Evolutionary conservation across 2,329 filamentous ascomycete species (phyloP).

Genomic region (Penicillium sp.): DNA sequence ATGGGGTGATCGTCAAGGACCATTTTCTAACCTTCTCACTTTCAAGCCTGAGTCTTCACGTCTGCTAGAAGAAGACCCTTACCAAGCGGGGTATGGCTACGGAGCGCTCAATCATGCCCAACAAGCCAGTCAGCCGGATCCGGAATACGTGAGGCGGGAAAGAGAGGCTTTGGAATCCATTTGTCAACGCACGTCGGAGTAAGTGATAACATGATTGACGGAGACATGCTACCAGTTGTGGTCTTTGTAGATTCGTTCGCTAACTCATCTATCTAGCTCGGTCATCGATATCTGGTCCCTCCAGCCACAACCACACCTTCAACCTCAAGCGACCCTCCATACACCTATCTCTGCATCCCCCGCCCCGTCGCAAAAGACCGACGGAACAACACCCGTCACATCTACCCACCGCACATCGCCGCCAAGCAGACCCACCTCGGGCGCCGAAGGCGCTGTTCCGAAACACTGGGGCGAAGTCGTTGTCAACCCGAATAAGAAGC

Average conservation of each 20-base stretch:
- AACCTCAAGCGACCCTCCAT: conserved; percentile 39
- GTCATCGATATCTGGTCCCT: conserved; percentile 49
- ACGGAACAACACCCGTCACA: conserved; percentile 15
- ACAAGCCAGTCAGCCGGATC: conserved; percentile 42
- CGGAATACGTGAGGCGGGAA: conserved; percentile 46
- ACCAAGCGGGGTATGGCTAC: conserved; percentile 47
- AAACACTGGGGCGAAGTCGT: conserved; percentile 50
- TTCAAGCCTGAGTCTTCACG: conserved; percentile 44
- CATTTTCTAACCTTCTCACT: conserved; percentile 14
- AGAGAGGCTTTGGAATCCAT: conserved; percentile 49
- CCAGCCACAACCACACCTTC: conserved; percentile 44
- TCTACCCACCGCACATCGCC: conserved; percentile 14
- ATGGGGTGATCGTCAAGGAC: conserved; percentile 1
- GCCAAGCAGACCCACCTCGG: conserved; percentile 17
- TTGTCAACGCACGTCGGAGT: conserved; percentile 51
- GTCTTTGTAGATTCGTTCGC: background rate
- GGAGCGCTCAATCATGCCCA: conserved; percentile 39
- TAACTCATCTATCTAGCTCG: conserved; percentile 31
- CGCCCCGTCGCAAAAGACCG: conserved; percentile 14
- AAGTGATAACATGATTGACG: conserved; percentile 14
- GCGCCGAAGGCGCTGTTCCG: conserved; percentile 28
- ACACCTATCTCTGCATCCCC: conserved; percentile 28
- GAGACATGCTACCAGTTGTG: background rate
- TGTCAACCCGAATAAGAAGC: conserved; percentile 41
- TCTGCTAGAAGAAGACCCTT: conserved; percentile 48